Base-by-base conservation (phyloP, 2,329 filamentous ascomycete species). In the Alternaria sp. region DNA sequence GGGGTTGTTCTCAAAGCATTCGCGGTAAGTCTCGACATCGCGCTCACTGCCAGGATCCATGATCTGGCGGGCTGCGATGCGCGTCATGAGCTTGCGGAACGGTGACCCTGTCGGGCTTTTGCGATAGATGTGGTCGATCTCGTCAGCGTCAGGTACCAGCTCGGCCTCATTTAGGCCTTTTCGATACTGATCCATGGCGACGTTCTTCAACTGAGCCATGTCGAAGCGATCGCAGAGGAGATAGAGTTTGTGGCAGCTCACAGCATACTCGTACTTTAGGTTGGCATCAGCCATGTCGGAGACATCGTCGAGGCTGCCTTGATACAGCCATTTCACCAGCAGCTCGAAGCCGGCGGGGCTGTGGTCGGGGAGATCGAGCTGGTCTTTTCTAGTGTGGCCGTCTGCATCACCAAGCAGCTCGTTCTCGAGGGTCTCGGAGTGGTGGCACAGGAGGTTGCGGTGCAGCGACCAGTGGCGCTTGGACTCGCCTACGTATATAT, bases 251-350 rank as follows among this genome's bases (percentile, higher is more conserved):
- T 86, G 81, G 66, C 84, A 86, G 54, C 80, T 81, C 40, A 84
- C 83, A 8, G 84, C 84, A 64, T 86, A 82, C 14, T 85, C 82
- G 78, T 85, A 86, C 71, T 85, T 85, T 61, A 81, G 78, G 48
- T 81, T 80, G 30, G 82, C 77, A 55, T 81, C 75, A 11, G 74
- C 66, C 64, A 85, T 73, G 48, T 80, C 75, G 5, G 81, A 81
- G 20, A 83, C 81, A 63, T 85, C 81, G 60, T 85, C 83, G 48
- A 86, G 79, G 45, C 76, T 81, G 53, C 85, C 85, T 70, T 86
- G 84, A 57, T 86, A 86, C 9, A 86, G 78, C 84, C 84, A 86
- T 73, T 85, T 85, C 6, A 86, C 83, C 16, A 86, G 78, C 60
- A 86, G 71, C 70, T 85, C 83, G 66, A 86, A 86, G 25, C 84